A percentile compares a stretch with the other conserved stretches of the same genome.
Conservation (phyloP, 495 filamentous ascomycete genomes). For the Rostrohypoxylon terebratum region DNA sequence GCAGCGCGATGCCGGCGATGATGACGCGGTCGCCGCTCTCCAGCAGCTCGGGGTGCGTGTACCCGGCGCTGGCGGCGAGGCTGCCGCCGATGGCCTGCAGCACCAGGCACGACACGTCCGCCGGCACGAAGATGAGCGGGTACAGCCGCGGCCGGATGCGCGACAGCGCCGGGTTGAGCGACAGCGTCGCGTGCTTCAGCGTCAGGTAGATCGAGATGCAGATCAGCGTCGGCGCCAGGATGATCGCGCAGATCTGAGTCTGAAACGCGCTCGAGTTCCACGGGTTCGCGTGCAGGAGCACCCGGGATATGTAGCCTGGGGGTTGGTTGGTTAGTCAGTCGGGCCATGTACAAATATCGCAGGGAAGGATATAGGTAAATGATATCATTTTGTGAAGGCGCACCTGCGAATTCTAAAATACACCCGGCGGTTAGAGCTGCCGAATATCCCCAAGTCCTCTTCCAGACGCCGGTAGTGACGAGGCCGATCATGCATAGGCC, state of each 20-base stretch:
- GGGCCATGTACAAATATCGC: not conserved
- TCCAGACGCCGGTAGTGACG: conserved; percentile 64
- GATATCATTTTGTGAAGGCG: conserved; percentile 7
- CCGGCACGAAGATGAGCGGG: conserved; percentile 73
- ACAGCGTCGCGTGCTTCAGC: conserved; percentile 71
- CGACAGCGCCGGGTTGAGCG: conserved; percentile 66
- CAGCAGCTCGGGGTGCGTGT: conserved; percentile 52
- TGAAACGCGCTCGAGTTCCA: conserved; percentile 70
- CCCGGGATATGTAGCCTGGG: conserved; percentile 69
- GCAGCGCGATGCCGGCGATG: conserved; percentile 76
- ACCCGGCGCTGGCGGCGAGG: conserved; percentile 65
- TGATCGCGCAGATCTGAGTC: conserved; percentile 74
- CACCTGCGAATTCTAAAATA: conserved; percentile 55
- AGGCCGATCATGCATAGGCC: conserved; percentile 62
- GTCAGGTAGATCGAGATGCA: conserved; percentile 75
- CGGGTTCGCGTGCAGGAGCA: conserved; percentile 70
- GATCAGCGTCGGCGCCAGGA: conserved; percentile 73
- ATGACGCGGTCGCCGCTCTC: conserved; percentile 71
- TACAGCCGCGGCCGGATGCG: conserved; percentile 68
- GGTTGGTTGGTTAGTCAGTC: not conserved
- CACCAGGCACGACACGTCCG: conserved; percentile 71
- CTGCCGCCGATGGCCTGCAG: conserved; percentile 74
- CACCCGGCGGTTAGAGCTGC: conserved; percentile 63
- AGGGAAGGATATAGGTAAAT: not conserved
- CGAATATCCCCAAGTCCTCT: conserved; percentile 71